Evolutionary conservation across 495 filamentous ascomycete species (phyloP).

Genomic region (Xylaria bambusicola): DNA sequence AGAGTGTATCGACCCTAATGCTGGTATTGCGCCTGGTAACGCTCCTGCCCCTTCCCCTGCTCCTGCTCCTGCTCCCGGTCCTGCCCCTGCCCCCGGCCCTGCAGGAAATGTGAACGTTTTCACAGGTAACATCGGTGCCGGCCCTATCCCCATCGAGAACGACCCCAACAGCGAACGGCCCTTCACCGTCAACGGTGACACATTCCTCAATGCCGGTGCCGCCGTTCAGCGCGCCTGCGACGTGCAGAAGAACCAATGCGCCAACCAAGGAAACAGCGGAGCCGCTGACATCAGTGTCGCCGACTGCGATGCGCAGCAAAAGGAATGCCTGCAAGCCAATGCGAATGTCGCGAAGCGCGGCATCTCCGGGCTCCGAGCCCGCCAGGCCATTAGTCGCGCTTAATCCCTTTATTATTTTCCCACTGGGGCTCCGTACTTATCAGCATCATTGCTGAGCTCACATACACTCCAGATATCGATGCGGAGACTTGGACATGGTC

Average conservation of each 20-base stretch:
- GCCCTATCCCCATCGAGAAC: slow-evolving; percentile 51
- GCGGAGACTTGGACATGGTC: background rate
- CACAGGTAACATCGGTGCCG: slow-evolving; percentile 56
- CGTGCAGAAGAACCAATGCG: slow-evolving; percentile 59
- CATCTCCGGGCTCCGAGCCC: background rate
- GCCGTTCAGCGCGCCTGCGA: slow-evolving; percentile 56
- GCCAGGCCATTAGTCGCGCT: too few relatives aligned
- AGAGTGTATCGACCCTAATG: slow-evolving; percentile 43
- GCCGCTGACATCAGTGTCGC: slow-evolving; percentile 31
- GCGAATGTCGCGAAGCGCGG: slow-evolving; percentile 16
- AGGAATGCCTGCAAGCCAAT: slow-evolving; percentile 44
- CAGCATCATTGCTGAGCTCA: slow-evolving; percentile 55
- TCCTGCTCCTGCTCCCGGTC: slow-evolving; percentile 1
- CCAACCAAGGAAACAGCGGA: slow-evolving; percentile 57
- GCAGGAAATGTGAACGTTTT: slow-evolving; percentile 57
- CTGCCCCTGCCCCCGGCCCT: slow-evolving; percentile 7
- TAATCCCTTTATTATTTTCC: too few relatives aligned
- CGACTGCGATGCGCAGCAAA: slow-evolving; percentile 54
- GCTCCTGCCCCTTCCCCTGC: slow-evolving; percentile 13
- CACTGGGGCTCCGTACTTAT: slow-evolving; percentile 61
- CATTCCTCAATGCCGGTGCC: slow-evolving; percentile 53
- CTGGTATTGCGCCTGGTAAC: slow-evolving; percentile 29
- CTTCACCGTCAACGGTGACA: slow-evolving; percentile 56
- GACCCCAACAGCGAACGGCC: slow-evolving; percentile 47
- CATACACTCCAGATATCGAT: slow-evolving; percentile 57